A percentile compares a stretch with the other conserved stretches of the same genome.
phyloP scores from a whole-genome alignment of 176 grass and related monocot species.

The Leersia perrieri region DNA sequence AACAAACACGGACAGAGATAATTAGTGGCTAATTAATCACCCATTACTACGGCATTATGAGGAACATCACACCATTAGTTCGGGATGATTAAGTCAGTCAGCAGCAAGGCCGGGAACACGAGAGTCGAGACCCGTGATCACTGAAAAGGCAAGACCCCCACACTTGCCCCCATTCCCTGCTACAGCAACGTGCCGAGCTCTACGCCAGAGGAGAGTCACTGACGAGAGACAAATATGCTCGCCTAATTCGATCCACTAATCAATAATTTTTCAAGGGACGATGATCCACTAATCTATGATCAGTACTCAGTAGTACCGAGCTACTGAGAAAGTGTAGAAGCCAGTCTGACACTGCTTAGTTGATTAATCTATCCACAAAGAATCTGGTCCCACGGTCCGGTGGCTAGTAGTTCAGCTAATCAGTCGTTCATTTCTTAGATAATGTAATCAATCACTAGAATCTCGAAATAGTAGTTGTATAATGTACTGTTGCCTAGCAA shows the following conservation, averaged over 20 bases:
- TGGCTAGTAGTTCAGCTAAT: neutral
- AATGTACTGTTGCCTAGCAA: too few species aligned
- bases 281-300: neutral
- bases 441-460: neutral
- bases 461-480: neutral
- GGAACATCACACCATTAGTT: neutral
- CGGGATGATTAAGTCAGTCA: neutral
- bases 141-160: neutral
- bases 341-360: neutral
- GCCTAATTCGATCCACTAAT: conserved; percentile 11
- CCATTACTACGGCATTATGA: neutral
- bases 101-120: neutral
- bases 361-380: conserved; percentile 13
- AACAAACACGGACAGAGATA: neutral
- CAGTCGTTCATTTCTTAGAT: neutral
- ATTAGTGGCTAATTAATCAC: neutral
- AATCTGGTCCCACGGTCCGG: neutral
- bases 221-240: conserved; percentile 19
- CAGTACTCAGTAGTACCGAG: neutral
- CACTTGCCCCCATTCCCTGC: neutral
- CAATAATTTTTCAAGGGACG: neutral
- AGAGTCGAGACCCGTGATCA: neutral
- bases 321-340: neutral
- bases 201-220: neutral
- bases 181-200: neutral